These are phyloP conservation scores for Talaromyces trachyspermus DNA, from an alignment of 495 filamentous ascomycete species.

Conservation along the genomic window DNA sequence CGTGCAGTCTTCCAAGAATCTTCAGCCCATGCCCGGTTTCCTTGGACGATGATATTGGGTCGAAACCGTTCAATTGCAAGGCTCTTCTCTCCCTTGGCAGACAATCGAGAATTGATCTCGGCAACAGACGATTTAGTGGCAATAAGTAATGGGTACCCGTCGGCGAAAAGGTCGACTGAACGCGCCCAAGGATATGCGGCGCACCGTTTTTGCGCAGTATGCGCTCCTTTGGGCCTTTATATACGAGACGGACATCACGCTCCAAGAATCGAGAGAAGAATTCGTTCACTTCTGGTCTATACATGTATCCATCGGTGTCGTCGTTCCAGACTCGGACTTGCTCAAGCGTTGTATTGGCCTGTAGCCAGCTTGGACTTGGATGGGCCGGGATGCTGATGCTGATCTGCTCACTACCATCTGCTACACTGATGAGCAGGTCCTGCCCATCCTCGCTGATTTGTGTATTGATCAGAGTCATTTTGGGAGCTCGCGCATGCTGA, in stretches of 20 bases:
- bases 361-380: conserved; percentile 26
- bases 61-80: conserved; percentile 60
- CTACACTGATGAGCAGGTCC: conserved; percentile 19
- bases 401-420: conserved; percentile 12
- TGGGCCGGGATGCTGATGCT: conserved; percentile 23
- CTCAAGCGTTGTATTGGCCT: conserved; percentile 21
- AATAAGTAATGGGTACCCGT: conserved; percentile 39
- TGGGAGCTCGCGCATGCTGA: conserved; percentile 38
- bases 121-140: conserved; percentile 44
- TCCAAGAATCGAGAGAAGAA: conserved; percentile 28
- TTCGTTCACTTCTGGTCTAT: conserved; percentile 24
- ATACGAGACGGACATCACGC: conserved; percentile 27
- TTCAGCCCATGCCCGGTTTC: conserved; percentile 58
- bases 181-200: conserved; percentile 26
- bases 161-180: conserved; percentile 33
- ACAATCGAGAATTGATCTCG: conserved; percentile 29
- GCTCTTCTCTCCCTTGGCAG: conserved; percentile 14
- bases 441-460: conserved; percentile 21
- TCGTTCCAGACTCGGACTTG: conserved; percentile 35
- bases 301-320: conserved; percentile 34
- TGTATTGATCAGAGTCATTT: conserved; percentile 38
- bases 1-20: conserved; percentile 74
- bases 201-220: conserved; percentile 32
- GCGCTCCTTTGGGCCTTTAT: conserved; percentile 38
- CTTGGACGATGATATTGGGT: conserved; percentile 72